These are phyloP conservation scores for Abrus pulchellus DNA, from an alignment of 306 rosid genomes.

Conservation along the genomic window DNA sequence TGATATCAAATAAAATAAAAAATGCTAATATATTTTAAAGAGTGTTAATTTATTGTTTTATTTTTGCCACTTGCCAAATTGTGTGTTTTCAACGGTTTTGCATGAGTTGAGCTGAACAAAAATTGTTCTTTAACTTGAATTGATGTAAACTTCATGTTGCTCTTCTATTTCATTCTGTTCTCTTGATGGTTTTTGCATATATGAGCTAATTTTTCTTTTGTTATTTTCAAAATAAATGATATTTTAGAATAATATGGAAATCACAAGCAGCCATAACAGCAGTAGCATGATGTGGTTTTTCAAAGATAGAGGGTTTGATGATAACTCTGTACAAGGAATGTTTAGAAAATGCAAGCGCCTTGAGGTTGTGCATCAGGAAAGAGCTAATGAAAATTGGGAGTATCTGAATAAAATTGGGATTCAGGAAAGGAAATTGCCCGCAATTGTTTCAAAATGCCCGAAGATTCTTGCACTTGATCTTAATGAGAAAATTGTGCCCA, in stretches of 20 bases:
- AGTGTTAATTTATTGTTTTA: background rate
- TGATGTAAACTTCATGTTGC: background rate
- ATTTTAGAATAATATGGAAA: constrained; percentile 54
- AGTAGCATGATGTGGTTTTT: constrained; percentile 87
- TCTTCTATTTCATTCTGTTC: background rate
- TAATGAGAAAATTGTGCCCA: constrained; percentile 84
- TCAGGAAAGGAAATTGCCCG: constrained; percentile 87
- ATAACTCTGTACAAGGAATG: constrained; percentile 70
- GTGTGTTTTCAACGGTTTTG: background rate
- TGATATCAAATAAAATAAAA: background rate
- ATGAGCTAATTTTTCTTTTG: background rate
- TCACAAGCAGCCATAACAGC: constrained; percentile 62
- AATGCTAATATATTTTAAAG: background rate
- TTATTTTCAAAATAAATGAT: background rate
- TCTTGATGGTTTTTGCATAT: constrained; percentile 19
- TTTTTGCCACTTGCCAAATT: background rate
- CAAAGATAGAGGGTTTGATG: constrained; percentile 91
- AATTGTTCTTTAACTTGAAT: constrained; percentile 3
- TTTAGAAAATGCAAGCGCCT: constrained; percentile 80
- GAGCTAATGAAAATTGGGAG: constrained; percentile 85
- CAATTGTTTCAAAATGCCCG: constrained; percentile 85
- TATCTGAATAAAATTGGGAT: constrained; percentile 80
- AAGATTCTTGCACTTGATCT: constrained; percentile 80
- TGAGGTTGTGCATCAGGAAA: constrained; percentile 65
- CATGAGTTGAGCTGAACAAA: background rate